Evolutionary conservation across 2,329 filamentous ascomycete genomes (phyloP), one percentile per base, ranked within the genome.

Genomic region (Pseudogymnoascus sp.): DNA sequence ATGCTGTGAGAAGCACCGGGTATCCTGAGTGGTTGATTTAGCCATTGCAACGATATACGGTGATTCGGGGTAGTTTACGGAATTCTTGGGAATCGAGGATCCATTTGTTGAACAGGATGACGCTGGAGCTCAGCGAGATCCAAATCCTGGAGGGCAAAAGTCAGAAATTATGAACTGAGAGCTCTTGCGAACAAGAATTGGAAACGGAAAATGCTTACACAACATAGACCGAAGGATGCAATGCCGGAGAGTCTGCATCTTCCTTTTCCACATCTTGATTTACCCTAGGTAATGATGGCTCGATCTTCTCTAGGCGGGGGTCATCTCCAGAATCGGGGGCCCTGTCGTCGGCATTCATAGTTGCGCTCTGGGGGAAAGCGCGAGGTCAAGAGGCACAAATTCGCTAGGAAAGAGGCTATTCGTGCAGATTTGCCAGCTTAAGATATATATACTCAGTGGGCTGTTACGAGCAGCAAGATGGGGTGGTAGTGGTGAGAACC

Each of bases 101-200:
- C 86, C 91, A 96, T 85, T 99, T 99, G 87, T 99, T 97, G 88
- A 97, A 97, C 66, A 99, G 82, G 75, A 99, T 99, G 73, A 97
- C 92, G 71, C 89, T 91, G 45, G 92, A 96, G 72, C 91, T 96
- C 75, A 97, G 82, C 64, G 87, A 80, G 73, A 99, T 97, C 94
- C 94, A 99, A 69, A 87, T 82, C 71, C 92, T 96, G 75, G 30
- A 4, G 33, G 35, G 19, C 19, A 35, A 63, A 69, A 39, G 33
- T 60, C 39, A 60, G 58, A 55, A 55, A 19, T 55, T 33, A 30
- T 19, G 49, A 55, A 55, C 65, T 23, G 67, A 28, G 16, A 75
- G 78, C 0, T 2, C 39, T 39, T 41, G 25, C 8, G 23, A 28
- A 28, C 41, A 23, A 28, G 42, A 11, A 35, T 16, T 28, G 49